These are phyloP conservation scores for Trichoderma sp. DNA, from an alignment of 2,329 filamentous ascomycete species.

Conservation along the genomic window DNA sequence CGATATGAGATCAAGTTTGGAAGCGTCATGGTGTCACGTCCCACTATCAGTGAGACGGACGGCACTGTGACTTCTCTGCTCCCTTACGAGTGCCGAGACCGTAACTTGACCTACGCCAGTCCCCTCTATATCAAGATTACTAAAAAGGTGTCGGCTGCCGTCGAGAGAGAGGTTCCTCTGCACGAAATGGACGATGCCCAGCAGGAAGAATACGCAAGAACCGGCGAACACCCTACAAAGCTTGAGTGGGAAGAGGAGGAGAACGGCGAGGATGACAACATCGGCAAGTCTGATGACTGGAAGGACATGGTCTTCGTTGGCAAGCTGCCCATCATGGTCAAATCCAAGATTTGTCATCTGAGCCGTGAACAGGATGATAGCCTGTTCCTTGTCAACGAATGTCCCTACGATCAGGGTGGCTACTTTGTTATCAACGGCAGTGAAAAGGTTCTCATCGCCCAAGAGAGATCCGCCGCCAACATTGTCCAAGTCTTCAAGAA, in stretches of 20 bases:
- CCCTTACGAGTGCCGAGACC: slow-evolving; percentile 92
- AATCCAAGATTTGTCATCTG: slow-evolving; percentile 92
- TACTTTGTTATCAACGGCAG: slow-evolving; percentile 99
- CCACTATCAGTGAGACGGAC: slow-evolving; percentile 90
- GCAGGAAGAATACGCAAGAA: slow-evolving; percentile 54
- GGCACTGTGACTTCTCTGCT: slow-evolving; percentile 82
- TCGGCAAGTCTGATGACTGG: slow-evolving; percentile 56
- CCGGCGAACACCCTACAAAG: slow-evolving; percentile 59
- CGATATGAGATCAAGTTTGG: slow-evolving; percentile 96
- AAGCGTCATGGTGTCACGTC: slow-evolving; percentile 82
- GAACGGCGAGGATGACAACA: slow-evolving; percentile 51
- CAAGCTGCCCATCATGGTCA: slow-evolving; percentile 96
- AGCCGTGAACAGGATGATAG: slow-evolving; percentile 81
- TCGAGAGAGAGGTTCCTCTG: slow-evolving; percentile 68
- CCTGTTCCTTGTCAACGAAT: slow-evolving; percentile 91
- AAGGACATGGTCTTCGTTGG: slow-evolving; percentile 84
- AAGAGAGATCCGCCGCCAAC: slow-evolving; percentile 96
- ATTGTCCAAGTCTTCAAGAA: slow-evolving; percentile 99
- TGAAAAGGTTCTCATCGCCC: slow-evolving; percentile 97
- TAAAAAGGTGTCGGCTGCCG: slow-evolving; percentile 79
- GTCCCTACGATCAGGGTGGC: slow-evolving; percentile 95
- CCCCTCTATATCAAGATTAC: slow-evolving; percentile 88
- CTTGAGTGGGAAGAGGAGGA: slow-evolving; percentile 64
- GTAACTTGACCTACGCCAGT: slow-evolving; percentile 93
- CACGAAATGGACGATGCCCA: slow-evolving; percentile 70